Evolutionary conservation across 352 stramenopile genomes (phyloP).

Genomic region (Globisporangium apiculatum): DNA sequence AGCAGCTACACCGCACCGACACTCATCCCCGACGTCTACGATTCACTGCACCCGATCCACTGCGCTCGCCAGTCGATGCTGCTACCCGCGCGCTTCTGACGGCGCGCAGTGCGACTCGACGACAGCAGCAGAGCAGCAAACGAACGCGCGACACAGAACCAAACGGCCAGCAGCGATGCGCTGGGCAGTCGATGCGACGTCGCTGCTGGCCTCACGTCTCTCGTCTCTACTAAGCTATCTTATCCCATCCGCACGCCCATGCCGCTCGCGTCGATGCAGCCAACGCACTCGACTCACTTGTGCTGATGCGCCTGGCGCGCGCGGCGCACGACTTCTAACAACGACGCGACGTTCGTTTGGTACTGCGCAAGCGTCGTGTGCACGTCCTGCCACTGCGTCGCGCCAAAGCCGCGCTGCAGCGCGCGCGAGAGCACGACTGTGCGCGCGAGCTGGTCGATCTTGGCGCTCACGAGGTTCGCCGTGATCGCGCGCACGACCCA

Average conservation of each 20-base stretch:
- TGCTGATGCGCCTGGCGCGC: conserved; percentile 60
- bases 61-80: background rate
- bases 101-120: background rate
- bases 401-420: conserved; percentile 78
- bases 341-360: conserved; percentile 89
- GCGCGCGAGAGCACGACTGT: conserved; percentile 84
- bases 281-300: conserved; percentile 21
- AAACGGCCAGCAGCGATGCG: background rate
- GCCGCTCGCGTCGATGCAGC: no score
- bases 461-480: conserved; percentile 86
- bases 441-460: conserved; percentile 92
- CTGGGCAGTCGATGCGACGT: no score
- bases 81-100: background rate
- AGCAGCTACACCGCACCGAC: background rate
- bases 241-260: background rate
- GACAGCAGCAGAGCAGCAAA: no score
- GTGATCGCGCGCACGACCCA: conserved; percentile 94
- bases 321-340: conserved; percentile 83
- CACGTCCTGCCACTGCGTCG: conserved; percentile 87
- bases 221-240: background rate
- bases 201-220: no score
- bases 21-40: no score
- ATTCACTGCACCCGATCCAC: background rate
- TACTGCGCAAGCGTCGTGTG: conserved; percentile 86
- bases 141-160: no score